Evolutionary conservation across 2,329 filamentous ascomycete species (phyloP).

Genomic region (Xylariales sp.): DNA sequence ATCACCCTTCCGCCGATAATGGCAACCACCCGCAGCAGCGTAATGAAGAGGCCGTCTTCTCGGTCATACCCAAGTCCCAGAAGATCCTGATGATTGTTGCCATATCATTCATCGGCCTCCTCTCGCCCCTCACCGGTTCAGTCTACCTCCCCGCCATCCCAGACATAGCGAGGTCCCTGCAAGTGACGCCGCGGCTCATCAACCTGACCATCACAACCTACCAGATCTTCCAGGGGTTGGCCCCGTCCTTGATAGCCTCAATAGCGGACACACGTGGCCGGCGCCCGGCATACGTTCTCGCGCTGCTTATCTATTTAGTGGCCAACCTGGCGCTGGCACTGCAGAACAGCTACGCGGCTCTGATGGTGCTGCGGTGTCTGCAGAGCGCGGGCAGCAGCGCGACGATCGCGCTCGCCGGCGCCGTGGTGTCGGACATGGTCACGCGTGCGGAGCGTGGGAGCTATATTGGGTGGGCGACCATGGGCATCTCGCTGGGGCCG

Average conservation of each 20-base stretch:
- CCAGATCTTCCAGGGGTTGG: constrained; percentile 35
- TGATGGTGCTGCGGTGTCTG: constrained; percentile 35
- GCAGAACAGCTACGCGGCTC: constrained; percentile 27
- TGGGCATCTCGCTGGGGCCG: constrained; percentile 27
- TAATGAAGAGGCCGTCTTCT: background rate
- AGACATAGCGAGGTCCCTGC: constrained; percentile 22
- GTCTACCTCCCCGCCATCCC: constrained; percentile 3
- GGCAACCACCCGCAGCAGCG: too few relatives aligned
- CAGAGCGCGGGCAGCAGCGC: constrained; percentile 41
- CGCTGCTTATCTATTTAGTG: constrained; percentile 28
- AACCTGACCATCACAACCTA: constrained; percentile 49
- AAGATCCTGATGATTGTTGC: background rate
- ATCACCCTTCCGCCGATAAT: background rate
- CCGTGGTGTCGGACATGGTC: constrained; percentile 33
- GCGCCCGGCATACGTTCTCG: constrained; percentile 31
- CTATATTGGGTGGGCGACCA: constrained; percentile 34
- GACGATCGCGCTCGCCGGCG: constrained; percentile 34
- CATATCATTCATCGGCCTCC: background rate
- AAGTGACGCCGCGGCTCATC: constrained; percentile 35
- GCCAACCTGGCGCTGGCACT: constrained; percentile 31
- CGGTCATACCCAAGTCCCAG: background rate
- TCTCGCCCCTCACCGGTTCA: background rate
- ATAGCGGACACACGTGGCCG: constrained; percentile 33
- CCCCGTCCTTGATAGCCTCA: constrained; percentile 32
- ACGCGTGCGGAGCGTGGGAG: constrained; percentile 32